Evolutionary conservation across 768 basidiomycete species (phyloP), one percentile per base, ranked within the genome.

Genomic region (Gloeopeniophorella convolvens): DNA sequence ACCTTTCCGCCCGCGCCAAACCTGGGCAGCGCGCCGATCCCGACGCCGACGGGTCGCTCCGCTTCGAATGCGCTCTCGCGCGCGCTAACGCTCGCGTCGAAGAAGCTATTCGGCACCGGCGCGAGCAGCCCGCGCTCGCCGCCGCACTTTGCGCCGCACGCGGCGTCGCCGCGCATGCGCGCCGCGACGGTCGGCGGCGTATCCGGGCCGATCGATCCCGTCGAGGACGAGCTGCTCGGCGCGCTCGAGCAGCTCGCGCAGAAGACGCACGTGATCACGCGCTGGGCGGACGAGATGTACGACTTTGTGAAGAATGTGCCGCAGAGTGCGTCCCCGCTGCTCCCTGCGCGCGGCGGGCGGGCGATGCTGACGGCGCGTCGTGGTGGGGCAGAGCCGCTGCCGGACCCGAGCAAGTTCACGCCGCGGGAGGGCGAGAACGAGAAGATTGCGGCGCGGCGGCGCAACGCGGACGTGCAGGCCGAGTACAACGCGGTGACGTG

Each of bases 201-300:
- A 15, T 16, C 28, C 4, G 47, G 37, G 18, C 49, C 44, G 26
- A 15, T 40, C 18, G 84, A 88, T 59, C 84, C 83, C 1, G 70
- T 86, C 58, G 92, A 96, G 59, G 89, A 95, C 53, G 79, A 81
- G 52, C 66, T 96, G n/a, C 69, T 96, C n/a, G 79, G 73, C 2
- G 66, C 70, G 16, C 70, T 98, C 35, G 95, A 98, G 63, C 88
- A 94, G 56, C 71, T 94, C 3, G 95, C 94, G 28, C 90, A 96
- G 74, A 99, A 98, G 76, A 95, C 95, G 28, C 83, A 89, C 53
- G 92, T 94, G 45, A 70, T 98, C 51, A 87, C 88, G 49, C 85
- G 88, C 54, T 95, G 93, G 81, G 96, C 89, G 18, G 95, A 98
- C 57, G 87, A 92, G 73, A 85, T 96, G 79, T 88, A 89, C 60